These are phyloP conservation scores for Tricholomella constricta DNA, from an alignment of 768 basidiomycete genomes.

Conservation along the genomic window DNA sequence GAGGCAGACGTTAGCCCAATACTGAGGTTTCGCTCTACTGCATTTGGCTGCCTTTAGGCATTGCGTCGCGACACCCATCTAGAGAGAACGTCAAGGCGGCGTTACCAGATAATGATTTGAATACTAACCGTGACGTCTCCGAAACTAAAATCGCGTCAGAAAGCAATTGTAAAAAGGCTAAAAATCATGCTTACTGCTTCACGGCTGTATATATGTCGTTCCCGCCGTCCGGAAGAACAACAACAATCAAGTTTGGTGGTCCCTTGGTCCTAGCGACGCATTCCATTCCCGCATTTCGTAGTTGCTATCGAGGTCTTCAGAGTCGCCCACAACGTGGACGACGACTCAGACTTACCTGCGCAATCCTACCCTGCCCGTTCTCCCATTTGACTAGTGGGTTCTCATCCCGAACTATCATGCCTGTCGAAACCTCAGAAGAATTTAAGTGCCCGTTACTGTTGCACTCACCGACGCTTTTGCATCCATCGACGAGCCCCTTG, in stretches of 20 bases:
- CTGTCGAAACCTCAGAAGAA: conserved; percentile 35
- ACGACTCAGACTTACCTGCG: conserved; percentile 28
- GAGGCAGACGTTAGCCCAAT: conserved; percentile 78
- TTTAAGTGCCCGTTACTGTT: not conserved
- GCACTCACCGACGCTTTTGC: conserved; percentile 61
- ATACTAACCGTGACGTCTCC: too few species aligned
- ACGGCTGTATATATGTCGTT: conserved; percentile 73
- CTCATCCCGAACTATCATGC: conserved; percentile 53
- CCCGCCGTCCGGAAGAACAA: conserved; percentile 69
- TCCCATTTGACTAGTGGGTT: conserved; percentile 52
- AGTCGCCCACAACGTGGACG: not conserved
- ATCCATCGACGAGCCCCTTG: conserved; percentile 47
- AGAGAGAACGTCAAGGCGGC: not conserved
- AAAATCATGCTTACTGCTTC: conserved; percentile 60
- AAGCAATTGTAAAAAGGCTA: conserved; percentile 14
- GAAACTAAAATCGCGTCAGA: not conserved
- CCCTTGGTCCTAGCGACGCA: conserved; percentile 38
- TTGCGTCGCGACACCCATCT: conserved; percentile 81
- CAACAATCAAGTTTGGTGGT: conserved; percentile 62
- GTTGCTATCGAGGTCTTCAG: conserved; percentile 29
- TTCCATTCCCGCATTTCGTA: conserved; percentile 51
- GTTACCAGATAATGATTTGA: too few species aligned
- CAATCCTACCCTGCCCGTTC: conserved; percentile 59
- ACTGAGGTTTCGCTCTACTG: conserved; percentile 66
- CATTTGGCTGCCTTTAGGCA: conserved; percentile 72